A percentile compares a stretch with the other conserved stretches of the same genome.
These are phyloP conservation scores for Quillaja saponaria DNA, from an alignment of 306 rosid species.

Conservation along the genomic window DNA sequence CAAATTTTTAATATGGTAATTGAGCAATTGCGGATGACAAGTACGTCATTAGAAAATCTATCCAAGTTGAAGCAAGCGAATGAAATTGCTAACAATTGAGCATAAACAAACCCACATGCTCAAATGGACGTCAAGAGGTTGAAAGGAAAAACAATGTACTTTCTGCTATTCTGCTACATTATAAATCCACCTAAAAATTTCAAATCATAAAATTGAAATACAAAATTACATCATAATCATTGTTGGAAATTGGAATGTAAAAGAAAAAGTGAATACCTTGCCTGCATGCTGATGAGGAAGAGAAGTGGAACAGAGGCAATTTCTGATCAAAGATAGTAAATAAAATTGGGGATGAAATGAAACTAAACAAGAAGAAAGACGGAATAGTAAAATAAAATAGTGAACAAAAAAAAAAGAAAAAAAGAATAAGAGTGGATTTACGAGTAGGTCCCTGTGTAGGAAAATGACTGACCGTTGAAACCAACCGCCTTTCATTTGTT, in stretches of 20 bases:
- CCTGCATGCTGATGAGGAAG: constrained; percentile 45
- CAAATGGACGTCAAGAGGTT: background rate
- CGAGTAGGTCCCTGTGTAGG: constrained; percentile 25
- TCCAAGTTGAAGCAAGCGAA: background rate
- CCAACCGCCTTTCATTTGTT: constrained; percentile 44
- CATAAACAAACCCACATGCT: background rate
- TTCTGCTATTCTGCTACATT: too few species aligned
- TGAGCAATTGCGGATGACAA: background rate
- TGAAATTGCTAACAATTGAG: background rate
- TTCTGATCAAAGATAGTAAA: constrained; percentile 24
- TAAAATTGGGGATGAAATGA: constrained; percentile 6
- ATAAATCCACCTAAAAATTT: constrained; percentile 6
- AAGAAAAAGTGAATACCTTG: constrained; percentile 38
- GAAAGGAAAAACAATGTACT: constrained; percentile 13
- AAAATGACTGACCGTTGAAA: constrained; percentile 46
- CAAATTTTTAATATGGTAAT: constrained; percentile 10
- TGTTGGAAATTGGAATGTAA: constrained; percentile 6
- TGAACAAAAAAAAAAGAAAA: background rate
- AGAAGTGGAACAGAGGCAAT: constrained; percentile 26
- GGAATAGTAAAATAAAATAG: background rate
- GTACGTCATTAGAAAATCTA: background rate
- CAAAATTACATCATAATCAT: background rate
- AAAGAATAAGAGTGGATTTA: constrained; percentile 38
- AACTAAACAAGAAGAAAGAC: background rate
- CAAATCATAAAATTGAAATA: background rate